A percentile compares a stretch with the other conserved stretches of the same genome.
These are phyloP conservation scores for Penicilliopsis zonata DNA, from an alignment of 495 filamentous ascomycete genomes.

Conservation along the genomic window DNA sequence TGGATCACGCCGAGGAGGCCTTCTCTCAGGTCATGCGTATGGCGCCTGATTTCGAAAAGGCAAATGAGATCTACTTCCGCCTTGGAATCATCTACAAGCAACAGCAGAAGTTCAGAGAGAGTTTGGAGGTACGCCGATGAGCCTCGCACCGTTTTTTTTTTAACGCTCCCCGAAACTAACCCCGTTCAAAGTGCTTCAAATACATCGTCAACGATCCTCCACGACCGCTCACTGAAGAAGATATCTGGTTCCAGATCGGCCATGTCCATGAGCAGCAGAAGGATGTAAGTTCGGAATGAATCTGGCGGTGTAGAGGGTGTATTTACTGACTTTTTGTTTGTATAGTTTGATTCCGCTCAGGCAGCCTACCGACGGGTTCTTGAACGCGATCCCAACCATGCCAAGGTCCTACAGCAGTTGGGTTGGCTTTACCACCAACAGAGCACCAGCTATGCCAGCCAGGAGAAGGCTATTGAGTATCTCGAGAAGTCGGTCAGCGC, in stretches of 20 bases:
- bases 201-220: constrained; percentile 95
- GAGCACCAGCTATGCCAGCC: constrained; percentile 74
- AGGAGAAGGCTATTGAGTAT: constrained; percentile 94
- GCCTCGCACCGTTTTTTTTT: neutral
- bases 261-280: constrained; percentile 99
- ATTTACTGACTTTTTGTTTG: constrained; percentile 15
- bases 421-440: constrained; percentile 98
- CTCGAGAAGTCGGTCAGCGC: constrained; percentile 93
- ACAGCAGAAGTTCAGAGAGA: constrained; percentile 86
- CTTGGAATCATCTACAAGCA: constrained; percentile 99
- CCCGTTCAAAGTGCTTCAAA: constrained; percentile 67
- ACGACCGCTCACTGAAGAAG: constrained; percentile 86
- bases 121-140: constrained; percentile 62
- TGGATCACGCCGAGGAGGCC: constrained; percentile 96
- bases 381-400: constrained; percentile 89
- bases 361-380: constrained; percentile 84
- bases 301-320: too few relatives aligned
- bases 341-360: constrained; percentile 85
- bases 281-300: constrained; percentile 79
- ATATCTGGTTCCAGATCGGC: constrained; percentile 99
- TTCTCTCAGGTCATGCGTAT: constrained; percentile 99
- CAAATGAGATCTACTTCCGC: constrained; percentile 98
- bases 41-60: constrained; percentile 96
- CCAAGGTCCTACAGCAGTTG: constrained; percentile 95
- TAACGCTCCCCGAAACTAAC: constrained; percentile 10